Percentiles rank a stretch among this genome's conserved stretches.
These are phyloP conservation scores for Termitomyces sp. DNA, from an alignment of 768 basidiomycete genomes.

Conservation along the genomic window DNA sequence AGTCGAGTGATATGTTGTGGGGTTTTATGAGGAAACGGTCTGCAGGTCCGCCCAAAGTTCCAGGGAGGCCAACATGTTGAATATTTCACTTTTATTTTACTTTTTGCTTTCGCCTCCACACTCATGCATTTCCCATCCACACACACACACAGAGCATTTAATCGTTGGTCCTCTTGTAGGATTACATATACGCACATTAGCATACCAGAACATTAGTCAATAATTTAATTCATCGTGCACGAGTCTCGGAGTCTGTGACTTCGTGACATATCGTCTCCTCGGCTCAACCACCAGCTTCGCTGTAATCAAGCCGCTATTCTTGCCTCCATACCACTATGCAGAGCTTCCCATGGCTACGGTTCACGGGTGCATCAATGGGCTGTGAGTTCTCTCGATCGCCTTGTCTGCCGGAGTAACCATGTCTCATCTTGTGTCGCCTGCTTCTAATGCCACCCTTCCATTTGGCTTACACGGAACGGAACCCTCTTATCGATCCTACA, in stretches of 20 bases:
- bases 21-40: constrained; percentile 37
- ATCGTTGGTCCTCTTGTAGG: background rate
- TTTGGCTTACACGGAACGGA: constrained; percentile 1
- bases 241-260: background rate
- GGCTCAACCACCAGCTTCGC: background rate
- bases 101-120: constrained; percentile 2
- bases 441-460: background rate
- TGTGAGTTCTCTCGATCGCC: constrained; percentile 37
- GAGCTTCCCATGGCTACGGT: constrained; percentile 56
- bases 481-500: constrained; percentile 1
- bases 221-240: background rate
- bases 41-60: constrained; percentile 16
- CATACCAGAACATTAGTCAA: background rate
- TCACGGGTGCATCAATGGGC: constrained; percentile 41
- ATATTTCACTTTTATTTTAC: background rate
- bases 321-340: constrained; percentile 29
- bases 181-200: background rate
- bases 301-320: no score
- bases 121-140: background rate
- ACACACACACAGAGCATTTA: background rate
- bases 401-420: constrained; percentile 2
- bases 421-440: constrained; percentile 6
- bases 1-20: constrained; percentile 39
- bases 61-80: constrained; percentile 4
- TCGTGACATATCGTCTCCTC: background rate